Conservation (phyloP, 768 basidiomycete species). For the Hygrocybe coccinea region DNA sequence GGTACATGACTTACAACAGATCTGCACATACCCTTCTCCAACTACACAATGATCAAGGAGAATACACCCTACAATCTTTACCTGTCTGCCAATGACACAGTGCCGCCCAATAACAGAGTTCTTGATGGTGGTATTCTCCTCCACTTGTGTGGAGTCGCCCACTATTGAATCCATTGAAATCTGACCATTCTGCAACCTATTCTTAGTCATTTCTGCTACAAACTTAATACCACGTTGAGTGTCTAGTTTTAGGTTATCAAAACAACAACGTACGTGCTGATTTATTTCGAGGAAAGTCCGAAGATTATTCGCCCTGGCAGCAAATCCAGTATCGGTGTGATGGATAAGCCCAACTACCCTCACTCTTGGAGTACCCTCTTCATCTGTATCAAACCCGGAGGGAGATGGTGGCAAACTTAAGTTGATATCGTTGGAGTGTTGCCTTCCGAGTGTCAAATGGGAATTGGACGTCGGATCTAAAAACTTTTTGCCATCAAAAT, state of each 20-base stretch:
- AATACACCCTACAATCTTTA: constrained; percentile 77
- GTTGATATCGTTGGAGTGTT: constrained; percentile 24
- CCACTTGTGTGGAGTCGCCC: constrained; percentile 77
- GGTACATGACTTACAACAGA: neutral
- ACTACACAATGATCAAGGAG: constrained; percentile 86
- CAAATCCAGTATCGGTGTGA: constrained; percentile 46
- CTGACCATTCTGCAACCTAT: constrained; percentile 64
- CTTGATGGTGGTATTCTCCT: constrained; percentile 77
- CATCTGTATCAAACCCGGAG: constrained; percentile 8
- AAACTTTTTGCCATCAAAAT: neutral
- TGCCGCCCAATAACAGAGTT: constrained; percentile 76
- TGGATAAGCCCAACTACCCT: constrained; percentile 65
- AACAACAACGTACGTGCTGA: constrained; percentile 51
- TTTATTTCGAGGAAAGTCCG: constrained; percentile 77
- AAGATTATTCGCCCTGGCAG: constrained; percentile 72
- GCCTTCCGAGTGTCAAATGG: neutral
- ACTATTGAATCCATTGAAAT: constrained; percentile 80
- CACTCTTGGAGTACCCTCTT: constrained; percentile 36
- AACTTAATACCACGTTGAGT: neutral
- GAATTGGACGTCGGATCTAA: neutral
- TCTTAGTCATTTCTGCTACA: constrained; percentile 33
- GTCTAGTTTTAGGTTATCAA: no score
- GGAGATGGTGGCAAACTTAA: constrained; percentile 38
- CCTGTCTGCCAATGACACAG: constrained; percentile 79
- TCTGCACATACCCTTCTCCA: constrained; percentile 63